Percentiles rank a stretch among this genome's conserved stretches.
Evolutionary conservation across 2,329 filamentous ascomycete genomes (phyloP).

Genomic region (Claviceps maximensis): DNA sequence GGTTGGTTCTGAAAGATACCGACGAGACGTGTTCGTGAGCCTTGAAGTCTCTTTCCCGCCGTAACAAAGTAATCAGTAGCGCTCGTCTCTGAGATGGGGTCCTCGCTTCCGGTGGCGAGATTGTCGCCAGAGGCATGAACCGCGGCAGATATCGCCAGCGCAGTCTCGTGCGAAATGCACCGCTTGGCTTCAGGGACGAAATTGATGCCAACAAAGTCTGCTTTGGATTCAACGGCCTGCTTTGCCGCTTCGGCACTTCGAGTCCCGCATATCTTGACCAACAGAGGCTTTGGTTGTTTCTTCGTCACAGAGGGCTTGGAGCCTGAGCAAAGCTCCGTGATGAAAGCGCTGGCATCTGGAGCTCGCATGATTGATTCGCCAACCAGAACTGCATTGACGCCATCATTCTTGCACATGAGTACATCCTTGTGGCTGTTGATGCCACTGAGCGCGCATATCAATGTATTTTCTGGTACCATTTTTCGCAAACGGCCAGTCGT

Average conservation of each 20-base stretch:
- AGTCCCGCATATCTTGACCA: slow-evolving; percentile 95
- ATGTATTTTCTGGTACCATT: slow-evolving; percentile 71
- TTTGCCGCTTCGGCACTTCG: slow-evolving; percentile 68
- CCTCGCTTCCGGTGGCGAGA: slow-evolving; percentile 19
- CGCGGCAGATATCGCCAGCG: slow-evolving; percentile 64
- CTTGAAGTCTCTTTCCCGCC: slow-evolving; percentile 32
- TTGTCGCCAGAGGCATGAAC: slow-evolving; percentile 55
- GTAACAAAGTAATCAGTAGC: slow-evolving; percentile 61
- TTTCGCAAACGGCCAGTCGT: slow-evolving; percentile 82
- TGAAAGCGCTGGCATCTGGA: slow-evolving; percentile 68
- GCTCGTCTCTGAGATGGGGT: slow-evolving; percentile 14
- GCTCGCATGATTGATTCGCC: slow-evolving; percentile 95
- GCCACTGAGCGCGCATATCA: slow-evolving; percentile 87
- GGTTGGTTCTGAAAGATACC: slow-evolving; percentile 92
- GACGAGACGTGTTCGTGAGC: slow-evolving; percentile 60
- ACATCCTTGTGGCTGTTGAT: slow-evolving; percentile 87
- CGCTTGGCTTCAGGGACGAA: slow-evolving; percentile 71
- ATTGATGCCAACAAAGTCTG: slow-evolving; percentile 88
- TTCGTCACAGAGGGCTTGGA: slow-evolving; percentile 22
- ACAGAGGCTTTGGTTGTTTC: slow-evolving; percentile 31
- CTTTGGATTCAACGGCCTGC: slow-evolving; percentile 71
- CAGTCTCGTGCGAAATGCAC: slow-evolving; percentile 65
- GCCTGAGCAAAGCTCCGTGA: slow-evolving; percentile 65
- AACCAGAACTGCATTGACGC: slow-evolving; percentile 84
- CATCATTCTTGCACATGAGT: slow-evolving; percentile 71